A percentile compares a stretch with the other conserved stretches of the same genome.
Conservation (phyloP, 2,329 filamentous ascomycete genomes). For the Penicillium griseofulvum region DNA sequence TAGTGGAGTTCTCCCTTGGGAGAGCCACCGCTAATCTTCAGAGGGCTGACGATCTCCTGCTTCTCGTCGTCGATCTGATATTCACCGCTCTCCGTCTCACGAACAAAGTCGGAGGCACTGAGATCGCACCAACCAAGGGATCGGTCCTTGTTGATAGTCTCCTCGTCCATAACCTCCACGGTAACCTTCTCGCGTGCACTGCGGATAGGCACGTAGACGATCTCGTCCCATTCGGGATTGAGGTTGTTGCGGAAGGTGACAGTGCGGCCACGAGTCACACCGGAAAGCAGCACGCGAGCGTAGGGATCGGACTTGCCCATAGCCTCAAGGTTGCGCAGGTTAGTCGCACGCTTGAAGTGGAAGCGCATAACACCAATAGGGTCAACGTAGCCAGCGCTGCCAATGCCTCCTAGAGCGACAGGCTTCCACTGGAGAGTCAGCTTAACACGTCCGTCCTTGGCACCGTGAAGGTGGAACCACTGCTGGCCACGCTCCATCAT, state of each 20-base stretch:
- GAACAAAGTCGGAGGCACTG: conserved; percentile 72
- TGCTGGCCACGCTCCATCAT: conserved; percentile 90
- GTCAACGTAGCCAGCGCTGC: conserved; percentile 82
- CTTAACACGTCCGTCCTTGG: conserved; percentile 80
- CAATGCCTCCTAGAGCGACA: conserved; percentile 77
- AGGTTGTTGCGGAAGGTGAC: conserved; percentile 96
- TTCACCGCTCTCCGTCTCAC: conserved; percentile 74
- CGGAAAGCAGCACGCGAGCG: conserved; percentile 80
- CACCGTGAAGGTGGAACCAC: conserved; percentile 87
- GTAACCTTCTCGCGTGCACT: conserved; percentile 77
- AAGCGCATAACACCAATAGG: conserved; percentile 94
- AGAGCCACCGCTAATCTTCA: conserved; percentile 69
- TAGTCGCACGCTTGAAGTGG: conserved; percentile 79
- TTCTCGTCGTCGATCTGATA: conserved; percentile 78
- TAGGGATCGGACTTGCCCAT: conserved; percentile 98
- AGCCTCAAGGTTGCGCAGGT: conserved; percentile 88
- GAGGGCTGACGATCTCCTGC: conserved; percentile 61
- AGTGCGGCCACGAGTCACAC: conserved; percentile 84
- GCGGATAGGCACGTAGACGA: conserved; percentile 90
- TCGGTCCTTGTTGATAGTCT: conserved; percentile 87
- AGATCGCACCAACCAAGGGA: conserved; percentile 80
- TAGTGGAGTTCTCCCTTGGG: conserved; percentile 80
- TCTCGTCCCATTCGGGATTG: conserved; percentile 92
- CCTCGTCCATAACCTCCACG: conserved; percentile 94
- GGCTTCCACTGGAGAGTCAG: conserved; percentile 94